Conservation (phyloP, 1,284 basidiomycete species). For the Ganoderma lucidum region DNA sequence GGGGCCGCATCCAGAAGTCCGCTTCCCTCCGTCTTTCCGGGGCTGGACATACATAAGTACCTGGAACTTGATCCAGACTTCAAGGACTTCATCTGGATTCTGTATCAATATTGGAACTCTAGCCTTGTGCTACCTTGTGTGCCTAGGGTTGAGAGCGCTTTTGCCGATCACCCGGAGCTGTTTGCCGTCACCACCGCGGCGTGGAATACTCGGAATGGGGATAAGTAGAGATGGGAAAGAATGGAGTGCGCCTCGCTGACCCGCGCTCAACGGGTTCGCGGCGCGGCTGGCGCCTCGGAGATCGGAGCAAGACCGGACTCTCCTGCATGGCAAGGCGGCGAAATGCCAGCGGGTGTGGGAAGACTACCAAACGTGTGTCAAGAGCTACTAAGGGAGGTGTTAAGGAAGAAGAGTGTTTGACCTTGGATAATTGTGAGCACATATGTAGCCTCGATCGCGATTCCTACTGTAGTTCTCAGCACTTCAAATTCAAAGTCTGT, state of each 20-base stretch:
- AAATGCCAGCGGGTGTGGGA: background rate
- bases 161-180: background rate
- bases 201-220: background rate
- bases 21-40: background rate
- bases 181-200: constrained; percentile 1
- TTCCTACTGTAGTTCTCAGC: too few species aligned
- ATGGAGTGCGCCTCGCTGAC: background rate
- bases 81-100: background rate
- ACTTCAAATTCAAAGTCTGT: too few species aligned
- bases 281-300: background rate
- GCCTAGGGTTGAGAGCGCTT: background rate
- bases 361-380: background rate
- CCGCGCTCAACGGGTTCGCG: background rate
- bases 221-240: too few species aligned
- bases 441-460: too few species aligned
- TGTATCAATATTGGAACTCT: background rate
- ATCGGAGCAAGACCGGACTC: too few species aligned
- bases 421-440: too few species aligned
- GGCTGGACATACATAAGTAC: background rate
- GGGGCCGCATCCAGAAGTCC: background rate
- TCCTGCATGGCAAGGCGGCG: background rate
- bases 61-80: background rate
- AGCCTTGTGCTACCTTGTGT: background rate
- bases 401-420: too few species aligned
- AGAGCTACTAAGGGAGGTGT: too few species aligned